phyloP scores from a whole-genome alignment of 306 rosid species.

The Dryas octopetala region DNA sequence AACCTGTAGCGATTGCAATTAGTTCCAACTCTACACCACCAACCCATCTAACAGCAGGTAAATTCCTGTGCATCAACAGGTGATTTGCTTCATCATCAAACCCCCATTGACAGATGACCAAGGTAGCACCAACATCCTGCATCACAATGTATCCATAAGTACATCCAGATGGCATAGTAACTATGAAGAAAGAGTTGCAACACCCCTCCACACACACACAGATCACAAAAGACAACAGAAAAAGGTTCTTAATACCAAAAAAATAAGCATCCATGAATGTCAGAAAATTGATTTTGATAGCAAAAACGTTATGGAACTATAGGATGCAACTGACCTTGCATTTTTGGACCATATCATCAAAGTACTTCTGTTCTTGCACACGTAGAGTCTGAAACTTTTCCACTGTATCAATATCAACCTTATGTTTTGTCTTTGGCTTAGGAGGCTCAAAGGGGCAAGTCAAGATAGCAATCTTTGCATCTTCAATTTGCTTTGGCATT shows the following conservation, averaged over 20 bases:
- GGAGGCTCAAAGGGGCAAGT: slow-evolving; percentile 99
- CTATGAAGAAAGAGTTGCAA: neutral
- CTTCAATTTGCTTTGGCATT: slow-evolving; percentile 91
- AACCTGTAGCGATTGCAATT: slow-evolving; percentile 97
- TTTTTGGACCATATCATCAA: slow-evolving; percentile 91
- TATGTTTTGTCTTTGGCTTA: slow-evolving; percentile 98
- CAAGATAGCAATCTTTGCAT: slow-evolving; percentile 93
- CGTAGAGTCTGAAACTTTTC: slow-evolving; percentile 92
- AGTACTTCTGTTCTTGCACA: slow-evolving; percentile 77
- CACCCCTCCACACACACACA: neutral
- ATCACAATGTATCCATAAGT: slow-evolving; percentile 20
- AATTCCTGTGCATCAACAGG: slow-evolving; percentile 88
- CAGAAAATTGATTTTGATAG: neutral
- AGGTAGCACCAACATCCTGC: slow-evolving; percentile 93
- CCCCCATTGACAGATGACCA: slow-evolving; percentile 98
- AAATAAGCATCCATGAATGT: neutral
- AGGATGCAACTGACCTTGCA: slow-evolving; percentile 68
- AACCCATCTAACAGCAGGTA: slow-evolving; percentile 99
- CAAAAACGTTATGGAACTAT: neutral
- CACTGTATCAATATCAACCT: slow-evolving; percentile 96
- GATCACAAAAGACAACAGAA: neutral
- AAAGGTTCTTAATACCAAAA: neutral
- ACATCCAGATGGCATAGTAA: slow-evolving; percentile 14
- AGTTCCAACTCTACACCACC: slow-evolving; percentile 99
- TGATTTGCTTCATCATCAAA: slow-evolving; percentile 99